phyloP scores from a whole-genome alignment of 352 stramenopile genomes.

The Globisporangium splendens region DNA sequence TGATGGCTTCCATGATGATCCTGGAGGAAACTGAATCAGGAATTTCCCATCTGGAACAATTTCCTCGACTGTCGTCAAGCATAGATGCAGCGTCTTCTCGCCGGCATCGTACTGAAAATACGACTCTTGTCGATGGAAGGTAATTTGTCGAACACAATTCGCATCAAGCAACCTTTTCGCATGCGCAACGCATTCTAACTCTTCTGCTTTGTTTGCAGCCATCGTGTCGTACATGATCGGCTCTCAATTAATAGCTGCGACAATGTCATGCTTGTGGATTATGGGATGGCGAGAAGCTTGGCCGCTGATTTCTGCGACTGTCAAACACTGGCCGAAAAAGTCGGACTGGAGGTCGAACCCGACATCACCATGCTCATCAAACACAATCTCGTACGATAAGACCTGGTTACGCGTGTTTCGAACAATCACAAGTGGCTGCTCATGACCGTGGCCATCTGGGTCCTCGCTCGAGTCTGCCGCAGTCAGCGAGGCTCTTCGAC shows the following conservation, averaged over 20 bases:
- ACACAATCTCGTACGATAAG: slow-evolving; percentile 60
- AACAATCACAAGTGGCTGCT: slow-evolving; percentile 40
- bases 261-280: slow-evolving; percentile 54
- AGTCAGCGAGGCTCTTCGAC: slow-evolving; percentile 18
- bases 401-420: slow-evolving; percentile 61
- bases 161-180: slow-evolving; percentile 26
- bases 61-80: slow-evolving; percentile 32
- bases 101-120: slow-evolving; percentile 42
- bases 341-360: slow-evolving; percentile 46
- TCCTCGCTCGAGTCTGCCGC: slow-evolving; percentile 5
- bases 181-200: slow-evolving; percentile 21
- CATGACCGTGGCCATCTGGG: slow-evolving; percentile 14
- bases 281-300: slow-evolving; percentile 38
- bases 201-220: slow-evolving; percentile 26
- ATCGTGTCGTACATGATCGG: slow-evolving; percentile 24
- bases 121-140: slow-evolving; percentile 47
- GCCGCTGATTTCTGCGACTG: slow-evolving; percentile 28
- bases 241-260: slow-evolving; percentile 33
- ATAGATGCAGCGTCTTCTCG: slow-evolving; percentile 24
- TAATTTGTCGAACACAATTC: slow-evolving; percentile 27
- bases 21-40: slow-evolving; percentile 25
- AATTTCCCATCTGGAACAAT: slow-evolving; percentile 29
- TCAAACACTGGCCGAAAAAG: slow-evolving; percentile 52
- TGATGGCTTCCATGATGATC: slow-evolving; percentile 23
- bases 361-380: slow-evolving; percentile 37